Evolutionary conservation across 2,329 filamentous ascomycete species (phyloP).

Genomic region (Botrytis byssoidea): DNA sequence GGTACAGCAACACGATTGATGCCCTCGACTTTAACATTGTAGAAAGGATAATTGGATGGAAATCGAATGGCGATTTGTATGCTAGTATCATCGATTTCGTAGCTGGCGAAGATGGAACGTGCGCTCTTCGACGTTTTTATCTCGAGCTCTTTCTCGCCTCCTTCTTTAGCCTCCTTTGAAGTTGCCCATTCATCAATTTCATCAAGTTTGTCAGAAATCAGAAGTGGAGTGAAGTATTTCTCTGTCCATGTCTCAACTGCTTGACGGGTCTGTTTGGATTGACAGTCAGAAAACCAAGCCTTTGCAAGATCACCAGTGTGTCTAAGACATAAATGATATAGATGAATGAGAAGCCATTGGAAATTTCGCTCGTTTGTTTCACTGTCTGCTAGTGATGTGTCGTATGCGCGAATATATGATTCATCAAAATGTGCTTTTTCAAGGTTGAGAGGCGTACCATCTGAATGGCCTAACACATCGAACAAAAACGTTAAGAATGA

Average conservation of each 20-base stretch:
- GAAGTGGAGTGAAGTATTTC: conserved; percentile 73
- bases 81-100: conserved; percentile 82
- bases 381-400: conserved; percentile 51
- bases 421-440: conserved; percentile 62
- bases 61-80: conserved; percentile 81
- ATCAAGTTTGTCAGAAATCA: conserved; percentile 64
- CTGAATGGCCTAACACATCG: conserved; percentile 77
- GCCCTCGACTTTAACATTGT: conserved; percentile 71
- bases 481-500: conserved; percentile 77
- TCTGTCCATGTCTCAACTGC: conserved; percentile 83
- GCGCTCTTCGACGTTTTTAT: conserved; percentile 71
- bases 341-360: conserved; percentile 79
- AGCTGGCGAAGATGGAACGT: conserved; percentile 77
- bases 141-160: conserved; percentile 55
- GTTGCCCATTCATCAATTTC: conserved; percentile 67
- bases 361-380: conserved; percentile 69
- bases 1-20: conserved; percentile 82
- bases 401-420: conserved; percentile 56
- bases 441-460: conserved; percentile 70
- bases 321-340: conserved; percentile 80
- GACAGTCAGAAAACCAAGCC: conserved; percentile 79
- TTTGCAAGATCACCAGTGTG: conserved; percentile 78
- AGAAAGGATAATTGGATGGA: conserved; percentile 78
- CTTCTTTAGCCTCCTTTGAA: conserved; percentile 47
- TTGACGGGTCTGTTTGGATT: conserved; percentile 75